Conservation (phyloP, 2,329 filamentous ascomycete genomes). For the Lecanicillium sp. region DNA sequence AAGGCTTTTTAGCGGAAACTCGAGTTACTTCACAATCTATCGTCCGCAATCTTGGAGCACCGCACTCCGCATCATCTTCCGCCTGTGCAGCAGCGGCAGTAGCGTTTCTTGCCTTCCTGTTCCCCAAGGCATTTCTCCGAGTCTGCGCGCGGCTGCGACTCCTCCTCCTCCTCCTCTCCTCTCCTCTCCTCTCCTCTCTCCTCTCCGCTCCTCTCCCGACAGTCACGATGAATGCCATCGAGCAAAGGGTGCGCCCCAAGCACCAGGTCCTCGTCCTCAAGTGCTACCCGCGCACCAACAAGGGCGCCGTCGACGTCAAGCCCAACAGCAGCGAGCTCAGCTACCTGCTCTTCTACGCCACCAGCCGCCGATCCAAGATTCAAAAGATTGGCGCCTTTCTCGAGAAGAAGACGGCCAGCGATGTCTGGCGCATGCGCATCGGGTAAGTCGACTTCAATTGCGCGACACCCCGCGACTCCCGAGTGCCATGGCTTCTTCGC, state of each 20-base stretch:
- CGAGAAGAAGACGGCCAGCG: slow-evolving; percentile 86
- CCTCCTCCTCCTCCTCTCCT: no score
- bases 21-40: no score
- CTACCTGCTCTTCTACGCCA: slow-evolving; percentile 95
- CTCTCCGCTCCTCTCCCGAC: not conserved
- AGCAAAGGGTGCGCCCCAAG: slow-evolving; percentile 75
- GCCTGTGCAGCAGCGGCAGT: no score
- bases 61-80: no score
- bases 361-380: slow-evolving; percentile 88
- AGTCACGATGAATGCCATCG: slow-evolving; percentile 53
- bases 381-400: slow-evolving; percentile 93
- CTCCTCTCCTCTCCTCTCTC: no score
- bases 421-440: slow-evolving; percentile 83
- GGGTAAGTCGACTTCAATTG: slow-evolving; percentile 53
- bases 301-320: slow-evolving; percentile 86
- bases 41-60: no score
- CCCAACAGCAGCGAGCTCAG: slow-evolving; percentile 95
- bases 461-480: not conserved
- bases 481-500: slow-evolving; percentile 10
- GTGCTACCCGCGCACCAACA: slow-evolving; percentile 90
- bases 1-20: no score
- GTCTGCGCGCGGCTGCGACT: no score
- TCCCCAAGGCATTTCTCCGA: no score
- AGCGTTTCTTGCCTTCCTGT: no score
- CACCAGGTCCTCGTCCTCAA: slow-evolving; percentile 95